Evolutionary conservation across 805 yeast species (phyloP), one percentile per base, ranked within the genome.

Genomic region (Wickerhamiella qilinensis): DNA sequence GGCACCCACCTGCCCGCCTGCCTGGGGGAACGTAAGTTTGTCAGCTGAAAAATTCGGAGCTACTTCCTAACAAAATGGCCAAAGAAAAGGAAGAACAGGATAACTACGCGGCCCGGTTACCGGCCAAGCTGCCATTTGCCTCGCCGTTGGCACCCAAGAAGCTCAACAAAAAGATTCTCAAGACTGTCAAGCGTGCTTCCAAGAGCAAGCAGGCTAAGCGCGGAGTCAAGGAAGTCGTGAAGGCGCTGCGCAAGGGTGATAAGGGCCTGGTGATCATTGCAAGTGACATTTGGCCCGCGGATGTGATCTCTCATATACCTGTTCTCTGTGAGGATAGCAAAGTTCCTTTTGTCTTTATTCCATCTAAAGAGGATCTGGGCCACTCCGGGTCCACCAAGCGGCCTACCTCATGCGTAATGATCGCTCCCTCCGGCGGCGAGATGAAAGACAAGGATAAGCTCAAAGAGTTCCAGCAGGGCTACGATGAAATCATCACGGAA

Each of bases 341-440:
- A 35, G 96, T 91, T 36, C 96, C 97, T 54, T 93, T 68, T 57
- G 71, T 88, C 31, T 91, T 91, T 62, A 74, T 91, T 46, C 98
- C 98, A 53, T 85, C 96, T 37, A 91, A 91, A 65, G 96, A 91
- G 67, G 97, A 91, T 58, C 72, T 91, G 49, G 99, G 99, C 27
- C 81, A 94, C 46, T 98, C 99, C 20, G 97, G 97, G 57, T 94
- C 96, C 45, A 91, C 98, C 41, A 91, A 91, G 69, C 80, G 99
- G 70, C 97, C 98, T 51, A 91, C 99, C 29, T 84, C 96, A 29
- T 86, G 94, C 60, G 94, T 91, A 22, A 83, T 91, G 84, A 73
- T 91, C 51, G 91, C 86, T 39, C 98, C 99, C 52, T 94, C 94
- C 42, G 93, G 94, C 40, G 85, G 86, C 43, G 73, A 75, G 61